Base-by-base conservation (phyloP, 1,139 yeast genomes). In the Saccharomyces hybrid region DNA sequence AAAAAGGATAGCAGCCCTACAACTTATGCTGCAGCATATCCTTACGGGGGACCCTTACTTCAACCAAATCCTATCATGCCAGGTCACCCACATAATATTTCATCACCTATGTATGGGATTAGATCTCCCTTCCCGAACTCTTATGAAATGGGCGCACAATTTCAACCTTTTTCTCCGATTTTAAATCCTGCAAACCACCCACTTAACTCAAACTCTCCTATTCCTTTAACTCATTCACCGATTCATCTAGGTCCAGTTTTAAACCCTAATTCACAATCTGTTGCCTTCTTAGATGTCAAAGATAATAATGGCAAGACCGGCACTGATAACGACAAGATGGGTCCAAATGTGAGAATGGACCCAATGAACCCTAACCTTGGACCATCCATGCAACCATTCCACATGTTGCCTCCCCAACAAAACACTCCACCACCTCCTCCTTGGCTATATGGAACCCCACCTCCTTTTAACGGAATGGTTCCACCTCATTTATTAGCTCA, bases 11-110 rank as follows among this genome's bases (percentile, higher is more conserved):
- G 34, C 19, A 49, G 44, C 3, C 52, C 47, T 42, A 47, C 52
- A 23, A 54, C 58, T n/a, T 62, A 62, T 49, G 66, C 69, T n/a
- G 70, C 71, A 16, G 71, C 72, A 4, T 69, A 67, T 42, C 71
- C 73, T 23, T 68, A 68, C 47, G 70, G 70, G n/a, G 71, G 71
- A 11, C 67, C 71, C n/a, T 53, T 66, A 34, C 52, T 67, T 51
- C 70, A 67, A 56, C 68, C 67, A 25, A 66, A 61, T 49, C 66
- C 67, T 9, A 60, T 65, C 19, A 47, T 64, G 25, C 56, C 66
- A 38, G 69, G 67, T 7, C 67, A 60, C 52, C 63, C 57, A 46
- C 60, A 59, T 14, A 61, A 64, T 19, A 54, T 55, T 25, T 46
- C 62, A 7, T 57, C 59, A 11, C 62, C 62, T n/a, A 59, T 55